Base-by-base conservation (phyloP, 768 basidiomycete genomes). In the Crassisporium funariophilum region DNA sequence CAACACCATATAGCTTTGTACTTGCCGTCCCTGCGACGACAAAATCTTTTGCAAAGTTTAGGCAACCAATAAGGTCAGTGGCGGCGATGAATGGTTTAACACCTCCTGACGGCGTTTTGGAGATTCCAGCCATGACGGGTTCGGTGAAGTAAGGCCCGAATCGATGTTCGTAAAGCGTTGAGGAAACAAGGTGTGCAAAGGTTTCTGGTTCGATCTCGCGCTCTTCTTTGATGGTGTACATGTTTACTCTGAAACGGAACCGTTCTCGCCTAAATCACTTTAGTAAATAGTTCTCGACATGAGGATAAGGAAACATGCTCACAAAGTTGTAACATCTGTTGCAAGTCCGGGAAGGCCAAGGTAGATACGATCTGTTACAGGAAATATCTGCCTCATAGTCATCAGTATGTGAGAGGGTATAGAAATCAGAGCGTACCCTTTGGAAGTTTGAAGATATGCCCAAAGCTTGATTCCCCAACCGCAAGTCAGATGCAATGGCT, bases 191-290 rank as follows among this genome's bases (percentile, higher is more conserved):
- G 62, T 94, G 93, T 20, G 93, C 88, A 68, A 98, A 98, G 5
- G 93, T 92, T 74, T 94, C 86, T 35, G 97, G 97, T 56, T 91
- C 86, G 59, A 99, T 97, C 62, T 95, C 87, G 53, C 95, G 83
- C 64, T 97, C 95, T 69, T 99, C 95, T 70, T 99, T 99, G 78
- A 99, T 98, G 23, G 91, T 90, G 71, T 98, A 98, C 91, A 98
- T 95, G 75, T 99, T 99, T 47, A 95, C 88, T 55, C 94, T 81
- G 71, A 88, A 95, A 43, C 97, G 85, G 62, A 98, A 87, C 31
- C 83, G 81, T 68, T 98, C 95, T 56, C 83, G 86, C 48, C 95
- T 97, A 29, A n/a, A 17, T 20, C n/a, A 41, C 44, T 25, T 55
- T 49, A 47, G 34, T 37, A 13, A 35, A 13, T 16, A 44, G 10